A percentile compares a stretch with the other conserved stretches of the same genome.
Evolutionary conservation across 805 yeast species (phyloP).

Genomic region (Ascoidea asiatica): DNA sequence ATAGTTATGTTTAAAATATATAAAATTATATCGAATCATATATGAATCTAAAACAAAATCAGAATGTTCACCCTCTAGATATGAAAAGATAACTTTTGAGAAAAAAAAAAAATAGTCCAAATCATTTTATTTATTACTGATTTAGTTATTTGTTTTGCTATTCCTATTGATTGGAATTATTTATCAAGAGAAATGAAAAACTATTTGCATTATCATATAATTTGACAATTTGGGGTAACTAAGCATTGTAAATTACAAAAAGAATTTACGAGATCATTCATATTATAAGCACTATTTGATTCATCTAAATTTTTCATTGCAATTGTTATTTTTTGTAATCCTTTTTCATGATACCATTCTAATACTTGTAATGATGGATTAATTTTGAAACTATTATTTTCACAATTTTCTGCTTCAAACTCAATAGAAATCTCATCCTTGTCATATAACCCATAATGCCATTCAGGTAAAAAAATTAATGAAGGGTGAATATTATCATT

Average conservation of each 20-base stretch:
- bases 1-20: no score
- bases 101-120: no score
- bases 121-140: no score
- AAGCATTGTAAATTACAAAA: neutral
- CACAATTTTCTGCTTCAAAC: slow-evolving; percentile 43
- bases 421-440: slow-evolving; percentile 16
- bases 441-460: slow-evolving; percentile 49
- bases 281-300: neutral
- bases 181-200: neutral
- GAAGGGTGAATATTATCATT: slow-evolving; percentile 27
- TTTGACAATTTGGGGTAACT: no score
- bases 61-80: no score
- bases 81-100: no score
- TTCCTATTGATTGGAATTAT: neutral
- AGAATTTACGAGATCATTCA: neutral
- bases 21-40: no score
- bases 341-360: slow-evolving; percentile 56
- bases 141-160: neutral
- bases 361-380: slow-evolving; percentile 39
- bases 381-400: slow-evolving; percentile 24
- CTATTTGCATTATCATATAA: no score
- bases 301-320: neutral
- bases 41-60: no score
- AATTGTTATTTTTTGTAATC: slow-evolving; percentile 22
- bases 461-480: slow-evolving; percentile 51